Base-by-base conservation (phyloP, 352 stramenopile genomes). In the Pythium rhizo-oryzae region DNA sequence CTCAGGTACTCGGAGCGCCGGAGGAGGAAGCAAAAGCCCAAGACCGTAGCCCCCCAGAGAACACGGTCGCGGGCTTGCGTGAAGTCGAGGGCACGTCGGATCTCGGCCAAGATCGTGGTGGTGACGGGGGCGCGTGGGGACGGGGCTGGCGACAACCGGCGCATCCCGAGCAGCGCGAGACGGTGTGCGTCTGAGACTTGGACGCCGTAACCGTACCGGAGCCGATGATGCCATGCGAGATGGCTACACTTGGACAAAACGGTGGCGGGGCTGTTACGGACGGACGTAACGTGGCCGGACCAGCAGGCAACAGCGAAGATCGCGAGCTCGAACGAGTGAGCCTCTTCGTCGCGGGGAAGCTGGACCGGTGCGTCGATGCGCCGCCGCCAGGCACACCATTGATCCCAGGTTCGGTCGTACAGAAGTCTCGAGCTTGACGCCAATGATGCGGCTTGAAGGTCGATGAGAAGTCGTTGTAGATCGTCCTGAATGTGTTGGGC, bases 191-290 rank as follows among this genome's bases (percentile, higher is more conserved):
- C 24, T n/a, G 70, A 52, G 8, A 77, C 66, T 0, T 52, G 37
- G 41, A 76, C 49, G 33, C 62, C 58, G 54, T 70, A 73, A 4
- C 72, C 75, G 19, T 15, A 23, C 19, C 67, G 16, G 16, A 56
- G 16, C 0, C 49, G 44, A 76, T 79, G 72, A 78, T 59, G 47
- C 59, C 59, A 65, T 12, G 59, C 58, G 8, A 58, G 30, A 21
- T 18, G 11, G 59, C 59, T 65, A 33, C 59, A 50, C 35, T 78
- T 79, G 72, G 67, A 75, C 61, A 74, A 33, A 13, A 78, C 71
- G 72, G 75, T 79, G 5, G 25, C 24, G 46, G 69, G 18, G 2
- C 55, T 56, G 53, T 78, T 82, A 23, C 39, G 25, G 16, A 7
- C 19, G 6, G 39, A n/a, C n/a, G 5, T 0, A 6, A n/a, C 56